These are phyloP conservation scores for Fistulifera pelliculosa DNA, from an alignment of 108 stramenopile species.

Conservation along the genomic window DNA sequence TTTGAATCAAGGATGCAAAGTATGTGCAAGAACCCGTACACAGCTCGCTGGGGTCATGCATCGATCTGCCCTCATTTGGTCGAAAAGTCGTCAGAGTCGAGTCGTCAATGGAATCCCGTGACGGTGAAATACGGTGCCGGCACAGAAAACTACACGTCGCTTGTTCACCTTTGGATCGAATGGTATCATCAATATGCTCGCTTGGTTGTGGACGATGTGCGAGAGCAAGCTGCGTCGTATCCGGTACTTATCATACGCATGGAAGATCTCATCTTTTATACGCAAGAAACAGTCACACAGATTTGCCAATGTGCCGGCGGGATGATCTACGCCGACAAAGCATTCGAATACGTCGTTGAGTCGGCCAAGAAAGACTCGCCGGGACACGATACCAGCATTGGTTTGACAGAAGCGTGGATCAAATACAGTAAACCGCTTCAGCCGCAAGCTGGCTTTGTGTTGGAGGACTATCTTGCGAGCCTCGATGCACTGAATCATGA, in stretches of 20 bases:
- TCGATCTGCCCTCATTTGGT: slow-evolving; percentile 62
- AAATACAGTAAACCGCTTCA: slow-evolving; percentile 53
- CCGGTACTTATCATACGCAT: slow-evolving; percentile 48
- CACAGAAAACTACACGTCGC: slow-evolving; percentile 33
- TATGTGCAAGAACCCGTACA: slow-evolving; percentile 68
- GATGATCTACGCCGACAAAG: slow-evolving; percentile 33
- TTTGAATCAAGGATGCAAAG: too few relatives aligned
- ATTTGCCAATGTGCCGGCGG: slow-evolving; percentile 82
- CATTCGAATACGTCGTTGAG: slow-evolving; percentile 45
- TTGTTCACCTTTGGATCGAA: slow-evolving; percentile 71
- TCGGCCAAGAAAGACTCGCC: slow-evolving; percentile 65
- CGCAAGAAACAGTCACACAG: slow-evolving; percentile 27
- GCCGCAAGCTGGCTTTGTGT: slow-evolving; percentile 34
- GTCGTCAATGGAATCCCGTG: slow-evolving; percentile 48
- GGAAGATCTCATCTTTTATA: slow-evolving; percentile 59
- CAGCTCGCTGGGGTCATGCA: slow-evolving; percentile 49
- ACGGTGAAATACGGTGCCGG: slow-evolving; percentile 46
- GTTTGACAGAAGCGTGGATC: slow-evolving; percentile 57
- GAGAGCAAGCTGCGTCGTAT: slow-evolving; percentile 25
- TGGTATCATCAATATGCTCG: slow-evolving; percentile 62
- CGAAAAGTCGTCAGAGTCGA: background rate
- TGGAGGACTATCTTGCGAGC: slow-evolving; percentile 43
- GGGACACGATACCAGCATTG: slow-evolving; percentile 64
- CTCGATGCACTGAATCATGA: slow-evolving; percentile 21
- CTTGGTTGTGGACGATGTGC: too few relatives aligned